Evolutionary conservation across 2,329 filamentous ascomycete species (phyloP), one percentile per base, ranked within the genome.

Genomic region (Alternaria dauci): DNA sequence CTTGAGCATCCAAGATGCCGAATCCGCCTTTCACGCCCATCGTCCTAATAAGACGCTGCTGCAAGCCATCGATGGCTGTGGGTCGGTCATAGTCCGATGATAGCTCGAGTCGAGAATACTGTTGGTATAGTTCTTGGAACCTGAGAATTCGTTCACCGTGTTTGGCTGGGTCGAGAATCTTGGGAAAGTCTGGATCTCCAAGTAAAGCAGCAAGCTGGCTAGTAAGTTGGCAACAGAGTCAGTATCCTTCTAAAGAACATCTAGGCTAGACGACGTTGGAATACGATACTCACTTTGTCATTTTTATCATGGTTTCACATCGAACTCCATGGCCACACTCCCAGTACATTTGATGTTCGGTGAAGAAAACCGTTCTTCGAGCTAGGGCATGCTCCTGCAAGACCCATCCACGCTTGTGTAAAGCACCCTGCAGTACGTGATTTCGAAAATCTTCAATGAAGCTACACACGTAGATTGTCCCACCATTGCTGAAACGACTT

Each of bases 361-460:
- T 67, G 36, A 74, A 75, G 52, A 70, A 67, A 5, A 75, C 69
- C 1, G 66, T 71, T 8, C 72, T 51, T 4, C 65, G 67, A 4
- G 72, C 63, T 2, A 76, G 42, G 0, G 66, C 71, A 9, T 64
- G 58, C 48, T 76, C 73, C 52, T 76, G 71, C 0, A 72, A 58
- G 1, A 75, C 70, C 73, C 72, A 76, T 2, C 63, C 73, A 2
- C 73, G 62, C 6, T 52, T 53, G 34, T 69, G 73, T 1, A 74
- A 52, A 0, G 39, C 43, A 11, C 25, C n/a, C 5, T 46, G 43
- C 26, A 30, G 25, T 30, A 46, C 43, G 14, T 46, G 8, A 25
- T n/a, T 26, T 30, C 18, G 16, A 4, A 46, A 46, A 18, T 46
- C n/a, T 30, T 46, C 43, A 25, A 46, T 46, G 16, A 25, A 25